Evolutionary conservation across 176 grass and related monocot genomes (phyloP), one percentile per base, ranked within the genome.

Genomic region (Oryza nivara): DNA sequence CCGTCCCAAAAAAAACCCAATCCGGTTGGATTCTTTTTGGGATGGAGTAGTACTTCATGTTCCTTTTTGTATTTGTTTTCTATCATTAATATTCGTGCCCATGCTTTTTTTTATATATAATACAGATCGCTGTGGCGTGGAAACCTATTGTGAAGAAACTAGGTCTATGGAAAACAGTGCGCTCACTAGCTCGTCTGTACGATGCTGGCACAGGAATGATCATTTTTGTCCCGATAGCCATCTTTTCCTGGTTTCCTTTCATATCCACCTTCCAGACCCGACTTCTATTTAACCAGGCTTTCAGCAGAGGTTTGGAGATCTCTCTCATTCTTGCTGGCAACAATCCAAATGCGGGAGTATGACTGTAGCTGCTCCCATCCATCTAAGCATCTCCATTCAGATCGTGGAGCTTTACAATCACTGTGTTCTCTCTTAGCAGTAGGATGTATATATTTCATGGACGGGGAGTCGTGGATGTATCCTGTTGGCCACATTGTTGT

Each of bases 261-360:
- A 88, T 94, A 78, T 94, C 90, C 11, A 97, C 95, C 35, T 97
- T 97, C 88, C 95, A 97, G 86, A 97, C 92, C 4, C 74, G 95
- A 23, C 95, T 97, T 78, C 87, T 97, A 61, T 97, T 86, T 73
- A 97, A 97, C 82, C 95, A 97, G 77, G 95, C 95, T 3, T 97
- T 97, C 81, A 97, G 95, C 79, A 91, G 95, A 77, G 95, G 95
- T 83, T 80, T 97, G 88, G 95, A 97, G 92, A 97, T 97, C 7
- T 97, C 95, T 76, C 90, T 97, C 34, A 94, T 97, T 82, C 92
- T 97, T 74, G 90, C 92, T 70, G 95, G 95, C 81, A 94, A 97
- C 82, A 92, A 97, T 75, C 95, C 88, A 43, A 97, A 97, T 86
- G 45, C 90, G 56, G 90, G 88, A 49, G 72, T 91, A 69, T 93